Conservation (phyloP, 2,329 filamentous ascomycete genomes). For the Epichloe uncinata region DNA sequence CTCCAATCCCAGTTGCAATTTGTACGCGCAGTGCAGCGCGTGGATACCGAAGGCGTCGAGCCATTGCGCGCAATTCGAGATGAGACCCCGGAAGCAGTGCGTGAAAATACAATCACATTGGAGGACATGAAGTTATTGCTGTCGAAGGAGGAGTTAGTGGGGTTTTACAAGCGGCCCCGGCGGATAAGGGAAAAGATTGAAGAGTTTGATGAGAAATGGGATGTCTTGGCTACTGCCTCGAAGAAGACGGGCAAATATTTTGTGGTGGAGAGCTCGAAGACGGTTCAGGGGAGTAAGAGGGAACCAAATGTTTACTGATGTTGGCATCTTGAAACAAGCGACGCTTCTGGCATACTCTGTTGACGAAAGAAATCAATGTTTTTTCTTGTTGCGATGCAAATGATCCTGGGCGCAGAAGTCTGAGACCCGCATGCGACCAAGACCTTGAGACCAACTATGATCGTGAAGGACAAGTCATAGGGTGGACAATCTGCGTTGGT, state of each 20-base stretch:
- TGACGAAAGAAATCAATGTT: not conserved
- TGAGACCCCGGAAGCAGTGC: slow-evolving; percentile 52
- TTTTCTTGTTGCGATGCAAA: too few relatives aligned
- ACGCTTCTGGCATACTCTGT: too few relatives aligned
- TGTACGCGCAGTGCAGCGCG: slow-evolving; percentile 69
- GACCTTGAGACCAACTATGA: too few relatives aligned
- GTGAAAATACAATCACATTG: slow-evolving; percentile 46
- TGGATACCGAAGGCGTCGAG: slow-evolving; percentile 59
- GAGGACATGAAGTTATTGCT: slow-evolving; percentile 43
- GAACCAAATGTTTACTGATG: not conserved
- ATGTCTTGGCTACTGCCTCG: slow-evolving; percentile 53
- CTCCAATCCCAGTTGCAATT: slow-evolving; percentile 79
- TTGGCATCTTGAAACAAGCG: not conserved
- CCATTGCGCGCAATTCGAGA: slow-evolving; percentile 73
- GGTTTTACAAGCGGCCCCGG: slow-evolving; percentile 35
- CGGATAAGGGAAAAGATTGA: slow-evolving; percentile 19
- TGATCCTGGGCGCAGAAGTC: too few relatives aligned
- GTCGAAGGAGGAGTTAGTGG: slow-evolving; percentile 45
- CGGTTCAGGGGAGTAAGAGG: slow-evolving; percentile 8
- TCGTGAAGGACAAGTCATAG: too few relatives aligned
- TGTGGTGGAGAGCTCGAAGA: slow-evolving; percentile 53
- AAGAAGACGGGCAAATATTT: slow-evolving; percentile 61
- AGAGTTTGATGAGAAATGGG: slow-evolving; percentile 49
- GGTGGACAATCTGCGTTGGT: too few relatives aligned
- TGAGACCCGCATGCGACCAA: too few relatives aligned